These are phyloP conservation scores for Stephanodiscus minutulus DNA, from an alignment of 108 stramenopile species.

Conservation along the genomic window DNA sequence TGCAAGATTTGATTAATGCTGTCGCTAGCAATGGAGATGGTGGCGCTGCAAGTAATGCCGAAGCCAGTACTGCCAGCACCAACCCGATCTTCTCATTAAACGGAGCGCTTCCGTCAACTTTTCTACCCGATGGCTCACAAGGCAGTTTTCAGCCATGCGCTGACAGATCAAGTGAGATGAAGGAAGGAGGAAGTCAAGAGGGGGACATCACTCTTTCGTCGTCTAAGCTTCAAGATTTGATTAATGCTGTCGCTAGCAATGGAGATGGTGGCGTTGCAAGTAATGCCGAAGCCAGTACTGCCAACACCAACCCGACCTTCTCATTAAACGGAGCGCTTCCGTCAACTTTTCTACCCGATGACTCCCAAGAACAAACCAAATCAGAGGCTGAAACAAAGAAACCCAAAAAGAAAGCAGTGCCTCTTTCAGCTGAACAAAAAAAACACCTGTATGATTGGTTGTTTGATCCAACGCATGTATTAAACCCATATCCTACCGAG, in stretches of 20 bases:
- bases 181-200: neutral
- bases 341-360: neutral
- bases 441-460: conserved; percentile 46
- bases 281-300: neutral
- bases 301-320: neutral
- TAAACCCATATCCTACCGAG: conserved; percentile 46
- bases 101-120: conserved; percentile 2
- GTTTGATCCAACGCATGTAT: conserved; percentile 36
- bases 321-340: neutral
- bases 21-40: neutral
- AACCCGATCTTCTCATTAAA: neutral
- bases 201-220: neutral
- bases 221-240: conserved; percentile 18
- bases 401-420: conserved; percentile 31
- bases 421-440: conserved; percentile 25
- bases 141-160: neutral
- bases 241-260: conserved; percentile 1
- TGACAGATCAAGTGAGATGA: neutral
- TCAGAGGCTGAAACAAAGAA: conserved; percentile 10
- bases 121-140: neutral
- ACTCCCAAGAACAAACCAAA: neutral
- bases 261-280: neutral
- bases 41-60: neutral
- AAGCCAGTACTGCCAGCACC: neutral
- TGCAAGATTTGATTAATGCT: conserved; percentile 17